phyloP scores from a whole-genome alignment of 345 rosid species.

The Brassica incana region DNA sequence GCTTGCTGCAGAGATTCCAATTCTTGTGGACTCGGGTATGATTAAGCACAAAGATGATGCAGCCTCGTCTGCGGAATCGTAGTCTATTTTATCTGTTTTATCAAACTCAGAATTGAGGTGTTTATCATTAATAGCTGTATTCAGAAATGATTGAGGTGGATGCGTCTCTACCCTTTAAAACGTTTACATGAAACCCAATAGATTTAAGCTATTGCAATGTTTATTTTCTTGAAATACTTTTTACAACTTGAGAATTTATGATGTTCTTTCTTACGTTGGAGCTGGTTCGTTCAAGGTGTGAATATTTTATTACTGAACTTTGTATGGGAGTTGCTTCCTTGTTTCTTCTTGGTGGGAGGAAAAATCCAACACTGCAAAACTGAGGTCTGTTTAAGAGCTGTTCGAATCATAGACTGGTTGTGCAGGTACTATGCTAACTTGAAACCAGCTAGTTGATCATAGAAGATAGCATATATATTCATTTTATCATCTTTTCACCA shows the following conservation, averaged over 20 bases:
- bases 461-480: neutral
- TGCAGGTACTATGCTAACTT: neutral
- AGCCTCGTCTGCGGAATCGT: conserved; percentile 57
- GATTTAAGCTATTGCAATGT: conserved; percentile 23
- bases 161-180: conserved; percentile 19
- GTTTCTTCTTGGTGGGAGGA: neutral
- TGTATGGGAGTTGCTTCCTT: neutral
- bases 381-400: neutral
- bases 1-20: conserved; percentile 97
- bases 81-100: conserved; percentile 30
- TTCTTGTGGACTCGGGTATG: conserved; percentile 95
- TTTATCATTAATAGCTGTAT: conserved; percentile 32
- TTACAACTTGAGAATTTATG: neutral
- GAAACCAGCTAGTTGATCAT: neutral
- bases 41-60: conserved; percentile 97
- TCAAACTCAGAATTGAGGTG: conserved; percentile 19
- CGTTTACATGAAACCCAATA: conserved; percentile 26
- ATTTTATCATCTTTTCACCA: conserved; percentile 76
- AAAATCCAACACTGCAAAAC: neutral
- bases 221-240: conserved; percentile 5
- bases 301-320: neutral
- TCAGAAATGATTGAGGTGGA: conserved; percentile 11
- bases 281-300: conserved; percentile 7
- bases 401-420: neutral
- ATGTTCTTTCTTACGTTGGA: neutral